Conservation (phyloP, 352 stramenopile species). For the Pythium periplocum region DNA sequence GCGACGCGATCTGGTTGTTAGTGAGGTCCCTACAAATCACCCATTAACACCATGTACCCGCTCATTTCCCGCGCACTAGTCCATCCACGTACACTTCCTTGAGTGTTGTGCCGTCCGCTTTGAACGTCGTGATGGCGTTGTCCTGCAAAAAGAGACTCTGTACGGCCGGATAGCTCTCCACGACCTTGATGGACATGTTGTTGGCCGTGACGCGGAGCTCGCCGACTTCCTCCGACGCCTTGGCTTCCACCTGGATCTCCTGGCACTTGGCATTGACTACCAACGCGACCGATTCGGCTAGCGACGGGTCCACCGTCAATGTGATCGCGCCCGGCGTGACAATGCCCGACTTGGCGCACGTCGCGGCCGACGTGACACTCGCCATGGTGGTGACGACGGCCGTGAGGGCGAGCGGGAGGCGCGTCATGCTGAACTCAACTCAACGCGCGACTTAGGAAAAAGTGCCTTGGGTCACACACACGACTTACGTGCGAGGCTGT, state of each 20-base stretch:
- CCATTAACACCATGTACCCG: not conserved
- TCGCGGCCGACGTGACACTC: not conserved
- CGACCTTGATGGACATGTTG: conserved; percentile 8
- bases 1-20: conserved; percentile 24
- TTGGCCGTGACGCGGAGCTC: conserved; percentile 5
- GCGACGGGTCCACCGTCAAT: conserved; percentile 6
- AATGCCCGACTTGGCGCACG: conserved; percentile 10
- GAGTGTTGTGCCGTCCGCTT: conserved; percentile 22
- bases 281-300: conserved; percentile 2
- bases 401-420: too few relatives aligned
- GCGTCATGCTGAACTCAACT: too few relatives aligned
- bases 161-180: conserved; percentile 9
- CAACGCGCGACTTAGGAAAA: too few relatives aligned
- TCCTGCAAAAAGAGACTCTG: conserved; percentile 9
- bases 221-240: conserved; percentile 2
- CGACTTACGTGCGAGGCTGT: too few relatives aligned
- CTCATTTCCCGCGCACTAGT: not conserved
- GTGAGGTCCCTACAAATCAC: conserved; percentile 20
- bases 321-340: conserved; percentile 1
- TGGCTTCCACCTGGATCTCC: conserved; percentile 1
- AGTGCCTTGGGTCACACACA: too few relatives aligned
- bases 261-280: conserved; percentile 5
- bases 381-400: not conserved
- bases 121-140: conserved; percentile 39
- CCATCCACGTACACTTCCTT: conserved; percentile 32